Base-by-base conservation (phyloP, 2,329 filamentous ascomycete genomes). In the Paraphaeosphaeria minitans region DNA sequence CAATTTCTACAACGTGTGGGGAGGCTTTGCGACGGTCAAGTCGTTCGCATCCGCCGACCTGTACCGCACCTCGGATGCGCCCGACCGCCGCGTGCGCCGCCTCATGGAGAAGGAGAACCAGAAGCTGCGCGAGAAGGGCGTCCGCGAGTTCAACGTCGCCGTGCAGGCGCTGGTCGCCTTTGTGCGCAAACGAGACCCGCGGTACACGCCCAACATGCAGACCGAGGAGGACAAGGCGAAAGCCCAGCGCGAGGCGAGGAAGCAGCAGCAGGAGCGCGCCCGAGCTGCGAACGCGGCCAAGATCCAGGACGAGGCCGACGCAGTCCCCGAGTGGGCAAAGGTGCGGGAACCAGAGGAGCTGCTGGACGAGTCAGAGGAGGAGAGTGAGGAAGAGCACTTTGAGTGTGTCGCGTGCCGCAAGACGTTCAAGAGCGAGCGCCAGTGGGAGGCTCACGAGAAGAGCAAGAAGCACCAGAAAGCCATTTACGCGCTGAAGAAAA, bases 41-140 rank as follows among this genome's bases (percentile, higher is more conserved):
- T 87, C 86, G 0, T 99, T 96, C 74, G 83, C 90, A 1, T 99
- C 95, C 94, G 91, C 89, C 73, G 93, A 99, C 73, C 84, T 87
- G 60, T 95, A 96, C 77, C 85, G 90, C 51, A 83, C 93, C 21
- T 89, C 90, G 0, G 93, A 97, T 67, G 94, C 93, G 1, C 92
- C 93, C 1, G 94, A 99, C 77, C 87, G 95, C 52, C 86, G 89
- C 39, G 83, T 92, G 16, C 87, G 94, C 53, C 86, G 95, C 33
- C 71, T 92, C 41, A 96, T 98, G 88, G 95, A 98, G 73, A 97
- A 97, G 77, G 94, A 97, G 74, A 99, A 99, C 76, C 91, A 88
- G 67, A 90, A 90, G 63, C 78, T 89, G 24, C 86, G 95, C 53
- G 93, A 97, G 21, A 90, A 94, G 54, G 92, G 88, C 2, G 86